Percentiles rank a stretch among this genome's conserved stretches.
These are phyloP conservation scores for Boletus pseudo-olivaceus DNA, from an alignment of 768 basidiomycete species.

Conservation along the genomic window DNA sequence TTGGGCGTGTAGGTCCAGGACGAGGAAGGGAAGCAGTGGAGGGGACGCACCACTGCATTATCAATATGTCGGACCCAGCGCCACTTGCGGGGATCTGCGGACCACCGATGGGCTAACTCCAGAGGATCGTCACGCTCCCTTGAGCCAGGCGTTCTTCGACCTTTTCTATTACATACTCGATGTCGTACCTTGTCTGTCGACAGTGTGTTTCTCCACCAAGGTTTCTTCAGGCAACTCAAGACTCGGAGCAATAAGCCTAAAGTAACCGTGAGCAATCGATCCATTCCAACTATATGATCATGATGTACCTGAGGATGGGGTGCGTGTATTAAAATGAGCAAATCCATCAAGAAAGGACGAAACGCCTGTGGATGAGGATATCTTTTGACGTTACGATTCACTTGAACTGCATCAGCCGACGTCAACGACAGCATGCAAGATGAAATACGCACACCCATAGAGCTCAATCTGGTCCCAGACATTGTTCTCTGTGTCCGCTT, in stretches of 20 bases:
- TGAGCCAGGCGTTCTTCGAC: too few species aligned
- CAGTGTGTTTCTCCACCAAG: conserved; percentile 46
- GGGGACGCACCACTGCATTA: conserved; percentile 45
- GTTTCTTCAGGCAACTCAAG: conserved; percentile 53
- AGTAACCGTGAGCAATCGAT: neutral
- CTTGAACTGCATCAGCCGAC: too few species aligned
- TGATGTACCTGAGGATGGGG: conserved; percentile 40
- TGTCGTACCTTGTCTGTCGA: conserved; percentile 37
- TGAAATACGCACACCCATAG: conserved; percentile 46
- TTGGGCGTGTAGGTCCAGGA: neutral
- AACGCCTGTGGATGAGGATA: conserved; percentile 46
- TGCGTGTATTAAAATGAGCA: conserved; percentile 44
- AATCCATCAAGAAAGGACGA: conserved; percentile 47
- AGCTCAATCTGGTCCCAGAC: conserved; percentile 62
- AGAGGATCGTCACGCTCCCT: conserved; percentile 50
- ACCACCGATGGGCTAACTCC: conserved; percentile 56
- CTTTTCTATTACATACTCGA: conserved; percentile 33
- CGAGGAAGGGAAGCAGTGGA: neutral
- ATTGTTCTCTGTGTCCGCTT: conserved; percentile 46
- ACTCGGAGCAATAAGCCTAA: conserved; percentile 46
- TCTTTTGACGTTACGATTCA: conserved; percentile 44
- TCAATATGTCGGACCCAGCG: conserved; percentile 56
- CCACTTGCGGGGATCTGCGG: conserved; percentile 57
- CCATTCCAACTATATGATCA: neutral
- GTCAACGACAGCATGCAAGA: neutral